A percentile compares a stretch with the other conserved stretches of the same genome.
These are phyloP conservation scores for Didymosphaeria variabile DNA, from an alignment of 2,329 filamentous ascomycete genomes.

Conservation along the genomic window DNA sequence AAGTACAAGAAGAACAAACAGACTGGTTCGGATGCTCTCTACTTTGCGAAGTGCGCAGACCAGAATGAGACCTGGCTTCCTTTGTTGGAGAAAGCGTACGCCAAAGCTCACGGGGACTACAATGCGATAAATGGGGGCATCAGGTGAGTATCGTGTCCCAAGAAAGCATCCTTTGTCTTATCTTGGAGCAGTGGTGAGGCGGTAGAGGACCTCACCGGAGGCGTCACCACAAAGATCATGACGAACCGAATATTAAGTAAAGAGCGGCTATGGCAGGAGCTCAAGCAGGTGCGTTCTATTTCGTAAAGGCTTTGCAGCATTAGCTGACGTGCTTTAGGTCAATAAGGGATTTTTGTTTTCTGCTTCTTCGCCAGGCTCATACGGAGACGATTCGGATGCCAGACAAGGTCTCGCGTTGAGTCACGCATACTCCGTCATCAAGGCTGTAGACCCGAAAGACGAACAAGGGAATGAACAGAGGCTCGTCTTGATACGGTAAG, in stretches of 20 bases:
- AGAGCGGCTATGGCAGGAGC: conserved; percentile 84
- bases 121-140: conserved; percentile 75
- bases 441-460: conserved; percentile 63
- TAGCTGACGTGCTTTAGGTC: conserved; percentile 53
- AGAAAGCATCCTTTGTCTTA: neutral
- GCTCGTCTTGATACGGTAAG: conserved; percentile 68
- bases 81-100: conserved; percentile 81
- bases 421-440: conserved; percentile 66
- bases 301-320: neutral
- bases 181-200: conserved; percentile 53
- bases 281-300: conserved; percentile 62
- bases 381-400: conserved; percentile 68
- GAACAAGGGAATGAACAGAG: conserved; percentile 51
- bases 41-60: conserved; percentile 78
- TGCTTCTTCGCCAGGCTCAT: conserved; percentile 62
- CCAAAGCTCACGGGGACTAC: conserved; percentile 85
- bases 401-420: conserved; percentile 54
- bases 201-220: conserved; percentile 69
- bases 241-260: conserved; percentile 77
- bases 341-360: conserved; percentile 82
- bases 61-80: conserved; percentile 85
- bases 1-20: conserved; percentile 73
- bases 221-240: conserved; percentile 73
- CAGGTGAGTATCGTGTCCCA: conserved; percentile 33
- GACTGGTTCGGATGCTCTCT: conserved; percentile 77